Evolutionary conservation across 768 basidiomycete species (phyloP).

Genomic region (Leccinum barrowsii): DNA sequence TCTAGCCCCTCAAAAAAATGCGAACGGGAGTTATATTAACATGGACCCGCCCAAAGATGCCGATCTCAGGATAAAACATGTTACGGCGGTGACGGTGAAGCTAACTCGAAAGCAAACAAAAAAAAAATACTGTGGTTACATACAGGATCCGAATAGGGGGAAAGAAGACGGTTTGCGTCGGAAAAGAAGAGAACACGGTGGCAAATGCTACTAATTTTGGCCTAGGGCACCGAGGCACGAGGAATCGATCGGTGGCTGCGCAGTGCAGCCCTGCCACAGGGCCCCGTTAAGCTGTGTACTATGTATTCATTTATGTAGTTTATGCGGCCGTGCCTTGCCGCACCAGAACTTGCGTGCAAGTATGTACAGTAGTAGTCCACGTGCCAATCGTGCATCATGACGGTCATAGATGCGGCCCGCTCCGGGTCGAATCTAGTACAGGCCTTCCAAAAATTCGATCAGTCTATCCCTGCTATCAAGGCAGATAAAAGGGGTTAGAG

Average conservation of each 20-base stretch:
- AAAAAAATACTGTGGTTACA: background rate
- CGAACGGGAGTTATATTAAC: background rate
- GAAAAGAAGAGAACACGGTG: background rate
- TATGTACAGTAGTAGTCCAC: background rate
- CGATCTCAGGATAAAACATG: background rate
- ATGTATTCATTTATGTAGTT: background rate
- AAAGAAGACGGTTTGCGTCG: background rate
- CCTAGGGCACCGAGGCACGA: background rate
- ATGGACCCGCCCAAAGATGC: background rate
- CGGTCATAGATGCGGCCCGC: background rate
- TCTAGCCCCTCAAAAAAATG: background rate
- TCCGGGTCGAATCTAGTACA: background rate
- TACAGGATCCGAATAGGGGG: background rate
- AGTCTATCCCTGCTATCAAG: background rate
- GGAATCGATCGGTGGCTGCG: background rate
- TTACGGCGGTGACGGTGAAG: background rate
- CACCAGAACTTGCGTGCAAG: background rate
- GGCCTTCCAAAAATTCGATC: background rate
- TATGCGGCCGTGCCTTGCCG: background rate
- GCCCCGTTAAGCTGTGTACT: background rate
- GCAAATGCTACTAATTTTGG: background rate
- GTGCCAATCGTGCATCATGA: background rate
- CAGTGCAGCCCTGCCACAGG: background rate
- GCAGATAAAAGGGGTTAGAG: background rate
- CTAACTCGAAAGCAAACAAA: background rate